Evolutionary conservation across 768 basidiomycete species (phyloP), one percentile per base, ranked within the genome.

Genomic region (Coprinopsis marcescibilis): DNA sequence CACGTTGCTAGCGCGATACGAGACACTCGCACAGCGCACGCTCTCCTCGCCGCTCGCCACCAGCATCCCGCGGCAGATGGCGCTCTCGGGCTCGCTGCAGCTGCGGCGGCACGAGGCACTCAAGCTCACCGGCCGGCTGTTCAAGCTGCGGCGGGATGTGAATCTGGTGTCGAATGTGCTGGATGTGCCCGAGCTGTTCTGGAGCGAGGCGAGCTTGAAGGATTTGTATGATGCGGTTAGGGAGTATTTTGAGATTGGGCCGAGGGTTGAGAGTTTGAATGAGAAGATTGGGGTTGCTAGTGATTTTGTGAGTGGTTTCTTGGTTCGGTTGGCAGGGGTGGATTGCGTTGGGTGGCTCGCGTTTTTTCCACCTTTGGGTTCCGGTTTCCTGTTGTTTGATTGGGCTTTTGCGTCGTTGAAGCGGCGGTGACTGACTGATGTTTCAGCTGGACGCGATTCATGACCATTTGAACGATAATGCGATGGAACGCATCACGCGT

Each of bases 191-290:
- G 91, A 93, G 59, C 66, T 97, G 37, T 97, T 97, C 64, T 96
- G 93, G 94, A 84, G 81, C 43, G 93, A 95, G 60, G 92, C 91
- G 10, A 92, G 86, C 53, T 66, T 95, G 55, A 86, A 87, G 57
- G 85, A 81, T 23, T 64, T 97, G 27, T 97, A 97, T 59, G 89
- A 92, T 54, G 91, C 92, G 0, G 91, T 94, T 38, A 72, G 91
- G 47, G 93, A 93, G 55, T 97, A 97, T 59, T 90, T 96, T 77
- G 94, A 97, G 64, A 91, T 96, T 43, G 81, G 78, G 27, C 79
- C 75, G 3, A 65, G 94, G 27, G 91, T 94, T 24, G 78, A 84
- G 60, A 85, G 83, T 10, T 64, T 97, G 53, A 95, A 94, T 60
- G 93, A 95, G 60, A 86, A 89, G 52, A 66, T 96, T 29, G 83